A percentile compares a stretch with the other conserved stretches of the same genome.
phyloP scores from a whole-genome alignment of 352 stramenopile species.

The Phytophthora constricta region DNA sequence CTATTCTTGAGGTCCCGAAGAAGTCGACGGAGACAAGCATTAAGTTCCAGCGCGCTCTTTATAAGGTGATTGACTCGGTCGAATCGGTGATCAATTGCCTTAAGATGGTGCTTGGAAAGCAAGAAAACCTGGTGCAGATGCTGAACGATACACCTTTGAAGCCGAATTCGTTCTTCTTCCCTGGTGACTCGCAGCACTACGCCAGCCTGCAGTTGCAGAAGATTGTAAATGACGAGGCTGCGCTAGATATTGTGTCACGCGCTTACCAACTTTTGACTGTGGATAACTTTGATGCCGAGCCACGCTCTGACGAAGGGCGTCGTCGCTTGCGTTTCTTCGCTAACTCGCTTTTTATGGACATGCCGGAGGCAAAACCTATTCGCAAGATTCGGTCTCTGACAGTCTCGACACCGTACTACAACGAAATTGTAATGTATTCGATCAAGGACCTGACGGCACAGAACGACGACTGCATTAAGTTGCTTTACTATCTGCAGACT shows the following conservation, averaged over 20 bases:
- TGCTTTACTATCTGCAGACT: slow-evolving; percentile 95
- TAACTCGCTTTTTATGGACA: slow-evolving; percentile 91
- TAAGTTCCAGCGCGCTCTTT: slow-evolving; percentile 85
- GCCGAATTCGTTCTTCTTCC: slow-evolving; percentile 89
- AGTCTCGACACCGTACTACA: slow-evolving; percentile 86
- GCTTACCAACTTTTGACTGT: slow-evolving; percentile 85
- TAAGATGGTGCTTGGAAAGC: slow-evolving; percentile 84
- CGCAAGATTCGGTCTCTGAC: slow-evolving; percentile 84
- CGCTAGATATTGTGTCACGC: slow-evolving; percentile 81
- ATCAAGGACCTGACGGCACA: slow-evolving; percentile 86
- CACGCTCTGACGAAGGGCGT: slow-evolving; percentile 80
- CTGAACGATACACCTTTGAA: slow-evolving; percentile 86
- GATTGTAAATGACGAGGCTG: slow-evolving; percentile 82
- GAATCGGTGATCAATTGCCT: slow-evolving; percentile 83
- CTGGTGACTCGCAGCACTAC: slow-evolving; percentile 81
- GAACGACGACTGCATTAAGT: slow-evolving; percentile 94
- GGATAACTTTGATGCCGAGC: slow-evolving; percentile 87
- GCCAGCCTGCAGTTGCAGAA: slow-evolving; percentile 78
- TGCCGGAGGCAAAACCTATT: slow-evolving; percentile 85
- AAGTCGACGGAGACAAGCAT: slow-evolving; percentile 75
- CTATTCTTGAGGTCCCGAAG: slow-evolving; percentile 82
- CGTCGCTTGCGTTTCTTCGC: slow-evolving; percentile 85
- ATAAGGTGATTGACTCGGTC: slow-evolving; percentile 85
- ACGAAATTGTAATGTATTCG: slow-evolving; percentile 89
- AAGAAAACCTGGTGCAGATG: slow-evolving; percentile 84